phyloP scores from a whole-genome alignment of 108 stramenopile genomes.

The Skeletonema costatum region DNA sequence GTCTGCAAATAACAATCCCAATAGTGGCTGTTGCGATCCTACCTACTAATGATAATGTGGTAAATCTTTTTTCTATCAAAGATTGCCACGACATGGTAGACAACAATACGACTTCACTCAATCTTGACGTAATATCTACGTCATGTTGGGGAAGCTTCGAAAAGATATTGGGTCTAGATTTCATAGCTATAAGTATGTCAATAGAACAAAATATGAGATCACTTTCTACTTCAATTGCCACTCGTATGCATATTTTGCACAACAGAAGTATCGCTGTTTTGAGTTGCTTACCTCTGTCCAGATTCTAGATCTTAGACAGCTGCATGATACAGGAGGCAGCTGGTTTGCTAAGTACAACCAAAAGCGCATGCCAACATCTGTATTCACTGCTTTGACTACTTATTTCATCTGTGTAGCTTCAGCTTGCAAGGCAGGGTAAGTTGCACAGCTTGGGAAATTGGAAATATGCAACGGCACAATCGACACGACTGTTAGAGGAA shows the following conservation, averaged over 20 bases:
- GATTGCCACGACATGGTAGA: not conserved
- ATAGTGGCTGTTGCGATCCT: not conserved
- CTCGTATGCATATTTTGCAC: not conserved
- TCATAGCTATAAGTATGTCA: constrained; percentile 18
- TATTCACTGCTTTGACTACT: too few species aligned
- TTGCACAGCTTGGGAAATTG: too few species aligned
- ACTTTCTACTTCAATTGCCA: not conserved
- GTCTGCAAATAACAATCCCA: not conserved
- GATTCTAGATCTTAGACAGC: too few species aligned
- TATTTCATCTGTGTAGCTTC: too few species aligned
- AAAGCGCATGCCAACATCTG: too few species aligned
- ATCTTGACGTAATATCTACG: not conserved
- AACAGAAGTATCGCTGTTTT: not conserved
- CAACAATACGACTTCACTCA: constrained; percentile 1
- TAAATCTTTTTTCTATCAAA: not conserved
- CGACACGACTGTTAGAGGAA: too few species aligned
- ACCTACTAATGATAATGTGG: not conserved
- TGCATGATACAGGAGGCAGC: too few species aligned
- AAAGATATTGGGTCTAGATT: constrained; percentile 15
- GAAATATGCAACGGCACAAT: too few species aligned
- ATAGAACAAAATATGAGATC: constrained; percentile 17
- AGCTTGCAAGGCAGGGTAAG: too few species aligned
- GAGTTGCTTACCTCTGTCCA: not conserved
- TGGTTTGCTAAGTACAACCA: too few species aligned
- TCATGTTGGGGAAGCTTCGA: not conserved